Conservation (phyloP, 1,139 yeast genomes). For the Diutina scorzettiae region DNA sequence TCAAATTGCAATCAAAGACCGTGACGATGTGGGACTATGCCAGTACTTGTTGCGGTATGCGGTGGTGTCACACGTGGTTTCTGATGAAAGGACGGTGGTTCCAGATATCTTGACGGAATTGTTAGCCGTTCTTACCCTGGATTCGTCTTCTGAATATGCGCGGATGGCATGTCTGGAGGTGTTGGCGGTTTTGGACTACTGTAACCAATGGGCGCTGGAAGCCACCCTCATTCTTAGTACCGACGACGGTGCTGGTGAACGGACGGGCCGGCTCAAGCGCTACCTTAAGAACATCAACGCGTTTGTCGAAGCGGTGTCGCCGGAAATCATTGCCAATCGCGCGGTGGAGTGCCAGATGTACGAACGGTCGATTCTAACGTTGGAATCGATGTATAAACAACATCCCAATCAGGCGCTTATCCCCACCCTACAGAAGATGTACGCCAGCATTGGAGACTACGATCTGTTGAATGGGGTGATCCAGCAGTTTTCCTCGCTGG, state of each 20-base stretch:
- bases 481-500: conserved; percentile 58
- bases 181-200: conserved; percentile 71
- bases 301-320: conserved; percentile 48
- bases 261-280: conserved; percentile 13
- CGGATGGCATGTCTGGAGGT: conserved; percentile 29
- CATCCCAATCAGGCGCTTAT: conserved; percentile 21
- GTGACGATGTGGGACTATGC: conserved; percentile 56
- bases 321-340: conserved; percentile 59
- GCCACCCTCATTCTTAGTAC: conserved; percentile 17
- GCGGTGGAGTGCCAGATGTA: conserved; percentile 78
- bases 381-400: conserved; percentile 50
- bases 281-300: conserved; percentile 27
- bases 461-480: conserved; percentile 87
- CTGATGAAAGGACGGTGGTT: conserved; percentile 31
- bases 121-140: conserved; percentile 38
- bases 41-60: conserved; percentile 73
- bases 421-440: conserved; percentile 58
- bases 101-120: conserved; percentile 47
- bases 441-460: conserved; percentile 76
- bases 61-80: conserved; percentile 52
- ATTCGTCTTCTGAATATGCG: conserved; percentile 9
- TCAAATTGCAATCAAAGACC: conserved; percentile 50
- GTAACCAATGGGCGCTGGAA: conserved; percentile 59
- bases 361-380: conserved; percentile 79
- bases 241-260: conserved; percentile 14